Conservation (phyloP, 75 land plant genomes). For the Pseudotsuga menziesii region DNA sequence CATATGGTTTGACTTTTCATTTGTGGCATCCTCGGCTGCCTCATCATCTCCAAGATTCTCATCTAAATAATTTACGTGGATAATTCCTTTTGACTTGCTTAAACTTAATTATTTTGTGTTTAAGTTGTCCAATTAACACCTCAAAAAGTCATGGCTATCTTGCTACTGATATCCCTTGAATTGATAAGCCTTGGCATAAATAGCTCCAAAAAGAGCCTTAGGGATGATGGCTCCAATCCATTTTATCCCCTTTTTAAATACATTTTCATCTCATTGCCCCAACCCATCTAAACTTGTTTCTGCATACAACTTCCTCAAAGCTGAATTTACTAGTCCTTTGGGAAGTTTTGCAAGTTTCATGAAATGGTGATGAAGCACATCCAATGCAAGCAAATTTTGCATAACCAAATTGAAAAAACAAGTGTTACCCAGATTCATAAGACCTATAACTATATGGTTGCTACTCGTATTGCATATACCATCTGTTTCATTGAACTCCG, state of each 20-base stretch:
- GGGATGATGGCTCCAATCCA: slow-evolving; percentile 37
- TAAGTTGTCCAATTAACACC: slow-evolving; percentile 74
- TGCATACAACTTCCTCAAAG: slow-evolving; percentile 64
- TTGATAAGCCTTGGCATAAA: slow-evolving; percentile 76
- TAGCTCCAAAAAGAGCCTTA: slow-evolving; percentile 54
- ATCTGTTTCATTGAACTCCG: slow-evolving; percentile 5
- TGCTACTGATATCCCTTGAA: slow-evolving; percentile 95
- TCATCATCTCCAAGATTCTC: slow-evolving; percentile 3
- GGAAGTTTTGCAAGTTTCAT: neutral
- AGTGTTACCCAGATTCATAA: slow-evolving; percentile 87
- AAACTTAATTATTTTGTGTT: slow-evolving; percentile 46
- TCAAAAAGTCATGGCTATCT: slow-evolving; percentile 92
- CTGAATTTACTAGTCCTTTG: slow-evolving; percentile 56
- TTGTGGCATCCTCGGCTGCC: slow-evolving; percentile 3
- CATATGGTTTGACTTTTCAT: neutral
- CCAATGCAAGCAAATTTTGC: slow-evolving; percentile 79
- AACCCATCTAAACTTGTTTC: slow-evolving; percentile 29
- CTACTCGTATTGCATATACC: neutral
- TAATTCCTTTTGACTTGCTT: slow-evolving; percentile 17
- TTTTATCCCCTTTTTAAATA: neutral
- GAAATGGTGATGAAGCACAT: slow-evolving; percentile 57
- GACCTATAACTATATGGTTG: slow-evolving; percentile 51
- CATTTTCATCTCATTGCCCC: slow-evolving; percentile 23
- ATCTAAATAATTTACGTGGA: neutral
- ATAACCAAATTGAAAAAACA: slow-evolving; percentile 94